These are phyloP conservation scores for Pterocarpus santalinus DNA, from an alignment of 306 rosid genomes.

Conservation along the genomic window DNA sequence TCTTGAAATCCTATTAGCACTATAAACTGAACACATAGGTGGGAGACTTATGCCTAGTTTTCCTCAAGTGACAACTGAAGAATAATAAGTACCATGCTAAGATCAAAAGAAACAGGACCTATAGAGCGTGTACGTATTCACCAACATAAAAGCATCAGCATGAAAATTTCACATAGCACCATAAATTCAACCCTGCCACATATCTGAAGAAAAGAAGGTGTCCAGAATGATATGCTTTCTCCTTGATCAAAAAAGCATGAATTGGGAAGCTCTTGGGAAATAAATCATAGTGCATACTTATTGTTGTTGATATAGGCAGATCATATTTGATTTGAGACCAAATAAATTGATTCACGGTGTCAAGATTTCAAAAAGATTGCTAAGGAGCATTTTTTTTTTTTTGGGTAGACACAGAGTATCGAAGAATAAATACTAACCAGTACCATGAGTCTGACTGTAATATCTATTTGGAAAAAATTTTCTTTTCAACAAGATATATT, in stretches of 20 bases:
- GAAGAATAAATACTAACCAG: too few species aligned
- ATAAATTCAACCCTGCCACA: slow-evolving; percentile 7
- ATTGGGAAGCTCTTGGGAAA: slow-evolving; percentile 21
- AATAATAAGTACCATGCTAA: background rate
- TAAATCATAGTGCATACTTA: background rate
- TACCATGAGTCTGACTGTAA: background rate
- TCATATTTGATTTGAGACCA: background rate
- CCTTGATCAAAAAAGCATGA: slow-evolving; percentile 19
- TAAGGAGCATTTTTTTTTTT: background rate
- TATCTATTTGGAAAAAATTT: slow-evolving; percentile 19
- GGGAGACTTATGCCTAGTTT: background rate
- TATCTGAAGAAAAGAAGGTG: slow-evolving; percentile 2
- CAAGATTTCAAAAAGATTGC: background rate
- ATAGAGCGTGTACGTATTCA: background rate
- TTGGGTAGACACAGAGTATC: background rate
- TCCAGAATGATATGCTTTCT: background rate
- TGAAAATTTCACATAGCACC: slow-evolving; percentile 20
- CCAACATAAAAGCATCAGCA: background rate
- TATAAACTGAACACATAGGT: slow-evolving; percentile 8
- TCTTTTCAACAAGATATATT: slow-evolving; percentile 33
- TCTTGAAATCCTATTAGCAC: slow-evolving; percentile 19
- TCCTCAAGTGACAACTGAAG: background rate
- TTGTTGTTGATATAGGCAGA: slow-evolving; percentile 1
- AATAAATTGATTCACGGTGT: background rate
- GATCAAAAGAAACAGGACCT: slow-evolving; percentile 23